phyloP scores from a whole-genome alignment of 2,329 filamentous ascomycete species.

The Graphilbum sp. region DNA sequence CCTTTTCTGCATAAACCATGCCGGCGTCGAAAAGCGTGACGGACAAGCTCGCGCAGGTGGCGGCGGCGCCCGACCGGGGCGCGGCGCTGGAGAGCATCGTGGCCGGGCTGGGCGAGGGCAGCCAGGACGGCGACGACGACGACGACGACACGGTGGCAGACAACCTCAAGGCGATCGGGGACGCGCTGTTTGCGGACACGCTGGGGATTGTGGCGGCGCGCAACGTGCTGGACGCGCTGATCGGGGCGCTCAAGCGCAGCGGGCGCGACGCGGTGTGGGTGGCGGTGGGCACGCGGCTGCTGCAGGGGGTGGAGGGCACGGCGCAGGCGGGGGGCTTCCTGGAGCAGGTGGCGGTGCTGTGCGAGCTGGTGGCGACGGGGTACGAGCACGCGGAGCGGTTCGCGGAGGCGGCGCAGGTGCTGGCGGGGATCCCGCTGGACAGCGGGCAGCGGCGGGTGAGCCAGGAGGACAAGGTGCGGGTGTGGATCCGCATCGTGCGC shows the following conservation, averaged over 20 bases:
- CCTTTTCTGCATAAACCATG: background rate
- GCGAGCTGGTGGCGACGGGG: constrained; percentile 66
- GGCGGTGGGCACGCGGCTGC: constrained; percentile 57
- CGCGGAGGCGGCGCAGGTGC: constrained; percentile 54
- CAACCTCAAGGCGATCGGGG: constrained; percentile 12
- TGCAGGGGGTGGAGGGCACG: constrained; percentile 44
- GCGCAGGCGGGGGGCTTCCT: constrained; percentile 55
- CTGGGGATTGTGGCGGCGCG: constrained; percentile 15
- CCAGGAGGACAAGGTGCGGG: constrained; percentile 63
- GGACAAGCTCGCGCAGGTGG: constrained; percentile 9
- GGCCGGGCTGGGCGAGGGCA: constrained; percentile 10
- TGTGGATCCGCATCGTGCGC: constrained; percentile 89
- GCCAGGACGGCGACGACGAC: constrained; percentile 7
- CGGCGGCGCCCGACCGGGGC: constrained; percentile 4
- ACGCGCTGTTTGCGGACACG: constrained; percentile 10
- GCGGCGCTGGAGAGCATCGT: constrained; percentile 11
- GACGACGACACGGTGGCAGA: too few species aligned
- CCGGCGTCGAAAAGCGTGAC: constrained; percentile 6
- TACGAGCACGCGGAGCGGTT: constrained; percentile 76
- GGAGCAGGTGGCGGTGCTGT: constrained; percentile 67
- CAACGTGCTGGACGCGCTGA: constrained; percentile 11
- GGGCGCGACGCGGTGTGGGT: constrained; percentile 51
- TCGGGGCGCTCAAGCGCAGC: constrained; percentile 40
- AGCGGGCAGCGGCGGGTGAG: constrained; percentile 71
- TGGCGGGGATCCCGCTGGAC: constrained; percentile 78